Conservation (phyloP, 352 stramenopile genomes). For the Phytophthora tentaculata region DNA sequence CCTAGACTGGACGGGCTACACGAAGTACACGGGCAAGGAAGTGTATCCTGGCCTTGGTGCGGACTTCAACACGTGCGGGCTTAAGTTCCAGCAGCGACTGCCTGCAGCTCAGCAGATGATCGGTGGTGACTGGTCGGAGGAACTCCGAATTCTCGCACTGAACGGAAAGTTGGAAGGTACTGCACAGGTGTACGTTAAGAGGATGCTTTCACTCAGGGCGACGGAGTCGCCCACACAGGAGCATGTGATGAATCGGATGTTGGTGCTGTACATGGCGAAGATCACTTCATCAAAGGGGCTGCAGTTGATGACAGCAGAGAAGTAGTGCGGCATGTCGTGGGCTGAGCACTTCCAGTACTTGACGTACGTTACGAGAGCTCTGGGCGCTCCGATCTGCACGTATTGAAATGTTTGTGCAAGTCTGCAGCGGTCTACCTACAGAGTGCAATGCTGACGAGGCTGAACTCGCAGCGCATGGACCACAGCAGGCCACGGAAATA, state of each 20-base stretch:
- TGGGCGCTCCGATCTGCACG: slow-evolving; percentile 5
- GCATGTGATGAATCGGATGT: slow-evolving; percentile 21
- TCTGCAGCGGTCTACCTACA: background rate
- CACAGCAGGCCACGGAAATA: background rate
- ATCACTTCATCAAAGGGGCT: slow-evolving; percentile 7
- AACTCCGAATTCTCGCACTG: too few species aligned
- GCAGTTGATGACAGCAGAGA: slow-evolving; percentile 11
- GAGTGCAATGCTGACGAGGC: background rate
- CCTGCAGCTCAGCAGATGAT: too few species aligned
- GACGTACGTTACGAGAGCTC: slow-evolving; percentile 16
- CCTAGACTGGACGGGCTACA: too few species aligned
- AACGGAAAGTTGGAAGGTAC: too few species aligned
- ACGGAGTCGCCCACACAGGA: slow-evolving; percentile 9
- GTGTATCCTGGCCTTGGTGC: too few species aligned
- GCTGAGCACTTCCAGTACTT: slow-evolving; percentile 22
- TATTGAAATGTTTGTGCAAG: slow-evolving; percentile 13
- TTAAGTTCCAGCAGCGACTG: too few species aligned
- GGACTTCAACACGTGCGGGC: too few species aligned
- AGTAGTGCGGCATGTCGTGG: slow-evolving; percentile 9
- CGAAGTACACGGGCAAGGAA: too few species aligned
- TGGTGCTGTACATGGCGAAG: slow-evolving; percentile 8
- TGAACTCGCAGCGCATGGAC: background rate
- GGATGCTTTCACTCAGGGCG: slow-evolving; percentile 8
- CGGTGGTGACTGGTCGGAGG: too few species aligned
- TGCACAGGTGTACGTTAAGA: slow-evolving; percentile 6